Evolutionary conservation across 768 basidiomycete species (phyloP).

Genomic region (Mycena vitilis): DNA sequence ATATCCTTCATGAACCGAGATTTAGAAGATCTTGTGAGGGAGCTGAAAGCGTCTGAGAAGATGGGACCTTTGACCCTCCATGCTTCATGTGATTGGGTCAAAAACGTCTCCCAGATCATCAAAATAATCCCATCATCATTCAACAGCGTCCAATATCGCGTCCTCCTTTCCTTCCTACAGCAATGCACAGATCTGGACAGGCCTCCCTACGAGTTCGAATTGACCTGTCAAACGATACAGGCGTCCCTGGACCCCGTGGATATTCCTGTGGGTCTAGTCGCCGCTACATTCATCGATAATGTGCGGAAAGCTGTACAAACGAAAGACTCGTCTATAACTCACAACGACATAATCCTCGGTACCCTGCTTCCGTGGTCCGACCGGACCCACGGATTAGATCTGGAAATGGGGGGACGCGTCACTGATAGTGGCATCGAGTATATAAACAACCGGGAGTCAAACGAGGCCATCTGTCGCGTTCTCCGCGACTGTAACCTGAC

Average conservation of each 20-base stretch:
- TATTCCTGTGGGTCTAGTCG: conserved; percentile 23
- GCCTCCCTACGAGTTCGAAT: conserved; percentile 32
- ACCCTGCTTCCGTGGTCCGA: conserved; percentile 34
- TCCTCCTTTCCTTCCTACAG: conserved; percentile 31
- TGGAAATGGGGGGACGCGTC: conserved; percentile 19
- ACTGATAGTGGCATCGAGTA: conserved; percentile 30
- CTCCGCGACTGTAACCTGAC: conserved; percentile 34
- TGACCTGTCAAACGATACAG: conserved; percentile 25
- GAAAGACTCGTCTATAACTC: conserved; percentile 7
- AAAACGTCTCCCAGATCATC: conserved; percentile 21
- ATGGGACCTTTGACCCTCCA: background rate
- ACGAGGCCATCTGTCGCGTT: conserved; percentile 30
- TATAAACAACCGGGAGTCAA: conserved; percentile 25
- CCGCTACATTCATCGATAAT: conserved; percentile 16
- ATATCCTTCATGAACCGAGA: conserved; percentile 12
- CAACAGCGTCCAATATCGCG: conserved; percentile 28
- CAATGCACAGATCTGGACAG: conserved; percentile 18
- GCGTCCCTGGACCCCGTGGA: conserved; percentile 14
- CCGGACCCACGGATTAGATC: background rate
- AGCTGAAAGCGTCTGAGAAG: background rate
- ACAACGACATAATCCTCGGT: conserved; percentile 31
- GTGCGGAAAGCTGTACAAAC: conserved; percentile 24
- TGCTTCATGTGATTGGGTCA: conserved; percentile 15
- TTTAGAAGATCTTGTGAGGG: conserved; percentile 18
- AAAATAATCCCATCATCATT: conserved; percentile 18